Evolutionary conservation across 805 yeast species (phyloP).

Genomic region (Nakazawaea molendinolei): DNA sequence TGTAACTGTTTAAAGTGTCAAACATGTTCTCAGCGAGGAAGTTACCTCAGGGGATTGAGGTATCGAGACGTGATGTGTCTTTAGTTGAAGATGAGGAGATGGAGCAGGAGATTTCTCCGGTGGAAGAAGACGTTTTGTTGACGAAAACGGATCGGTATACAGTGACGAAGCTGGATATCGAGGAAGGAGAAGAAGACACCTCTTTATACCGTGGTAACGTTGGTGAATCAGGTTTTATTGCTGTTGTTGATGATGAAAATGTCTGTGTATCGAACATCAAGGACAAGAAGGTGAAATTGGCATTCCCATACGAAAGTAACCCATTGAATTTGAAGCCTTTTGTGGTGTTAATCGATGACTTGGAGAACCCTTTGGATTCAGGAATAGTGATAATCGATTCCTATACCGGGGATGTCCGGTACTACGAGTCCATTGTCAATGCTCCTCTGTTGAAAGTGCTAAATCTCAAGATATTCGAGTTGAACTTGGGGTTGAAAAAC

Average conservation of each 20-base stretch:
- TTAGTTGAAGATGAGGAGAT: too few relatives aligned
- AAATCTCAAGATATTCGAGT: conserved; percentile 27
- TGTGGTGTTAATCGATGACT: conserved; percentile 42
- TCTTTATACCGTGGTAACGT: conserved; percentile 18
- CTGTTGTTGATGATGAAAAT: conserved; percentile 36
- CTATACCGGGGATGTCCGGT: conserved; percentile 50
- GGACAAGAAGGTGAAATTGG: conserved; percentile 36
- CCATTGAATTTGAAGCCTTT: conserved; percentile 33
- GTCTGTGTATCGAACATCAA: conserved; percentile 67
- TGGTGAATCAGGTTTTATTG: conserved; percentile 24
- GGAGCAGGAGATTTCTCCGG: background rate
- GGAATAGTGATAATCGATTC: conserved; percentile 67
- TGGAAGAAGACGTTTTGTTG: conserved; percentile 20
- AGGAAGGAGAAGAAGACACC: conserved; percentile 25
- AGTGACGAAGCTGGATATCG: conserved; percentile 49
- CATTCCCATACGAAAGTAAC: conserved; percentile 35
- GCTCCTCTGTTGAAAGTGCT: conserved; percentile 62
- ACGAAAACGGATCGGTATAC: conserved; percentile 54
- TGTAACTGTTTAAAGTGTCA: too few relatives aligned
- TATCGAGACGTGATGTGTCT: too few relatives aligned
- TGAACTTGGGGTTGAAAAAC: conserved; percentile 34
- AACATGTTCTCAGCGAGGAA: too few relatives aligned
- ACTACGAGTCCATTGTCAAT: conserved; percentile 68
- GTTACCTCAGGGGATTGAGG: too few relatives aligned
- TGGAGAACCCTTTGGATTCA: conserved; percentile 40